These are phyloP conservation scores for Erysiphe pisi DNA, from an alignment of 2,329 filamentous ascomycete species.

Conservation along the genomic window DNA sequence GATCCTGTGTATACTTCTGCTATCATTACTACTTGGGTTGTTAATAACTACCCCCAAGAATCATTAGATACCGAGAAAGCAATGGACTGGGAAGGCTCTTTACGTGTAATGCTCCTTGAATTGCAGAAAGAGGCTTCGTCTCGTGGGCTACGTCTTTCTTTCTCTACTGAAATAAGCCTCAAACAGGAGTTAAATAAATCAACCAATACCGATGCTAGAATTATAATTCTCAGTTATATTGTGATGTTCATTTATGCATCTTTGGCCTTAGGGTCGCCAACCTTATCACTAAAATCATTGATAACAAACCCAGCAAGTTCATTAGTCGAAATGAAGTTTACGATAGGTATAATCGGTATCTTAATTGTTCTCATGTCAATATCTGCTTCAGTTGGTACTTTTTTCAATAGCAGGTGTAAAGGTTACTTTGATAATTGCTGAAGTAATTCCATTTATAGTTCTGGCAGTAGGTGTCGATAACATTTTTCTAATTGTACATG, in stretches of 20 bases:
- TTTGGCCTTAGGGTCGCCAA: constrained; percentile 78
- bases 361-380: constrained; percentile 97
- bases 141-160: constrained; percentile 75
- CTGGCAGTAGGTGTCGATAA: constrained; percentile 96
- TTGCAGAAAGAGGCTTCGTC: constrained; percentile 68
- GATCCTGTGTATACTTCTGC: constrained; percentile 64
- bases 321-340: constrained; percentile 92
- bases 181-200: constrained; percentile 96
- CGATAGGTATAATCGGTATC: constrained; percentile 87
- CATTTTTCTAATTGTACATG: constrained; percentile 96
- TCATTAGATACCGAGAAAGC: constrained; percentile 59
- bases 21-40: constrained; percentile 86
- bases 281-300: constrained; percentile 63
- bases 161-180: constrained; percentile 88
- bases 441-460: constrained; percentile 96
- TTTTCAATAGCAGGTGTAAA: constrained; percentile 89
- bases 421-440: constrained; percentile 93
- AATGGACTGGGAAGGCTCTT: constrained; percentile 77
- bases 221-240: constrained; percentile 90
- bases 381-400: constrained; percentile 76
- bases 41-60: constrained; percentile 72
- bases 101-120: constrained; percentile 63
- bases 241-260: constrained; percentile 99
- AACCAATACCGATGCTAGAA: constrained; percentile 96
- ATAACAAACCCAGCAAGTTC: constrained; percentile 72